Evolutionary conservation across 2,329 filamentous ascomycete species (phyloP).

Genomic region (Talaromyces sp.): DNA sequence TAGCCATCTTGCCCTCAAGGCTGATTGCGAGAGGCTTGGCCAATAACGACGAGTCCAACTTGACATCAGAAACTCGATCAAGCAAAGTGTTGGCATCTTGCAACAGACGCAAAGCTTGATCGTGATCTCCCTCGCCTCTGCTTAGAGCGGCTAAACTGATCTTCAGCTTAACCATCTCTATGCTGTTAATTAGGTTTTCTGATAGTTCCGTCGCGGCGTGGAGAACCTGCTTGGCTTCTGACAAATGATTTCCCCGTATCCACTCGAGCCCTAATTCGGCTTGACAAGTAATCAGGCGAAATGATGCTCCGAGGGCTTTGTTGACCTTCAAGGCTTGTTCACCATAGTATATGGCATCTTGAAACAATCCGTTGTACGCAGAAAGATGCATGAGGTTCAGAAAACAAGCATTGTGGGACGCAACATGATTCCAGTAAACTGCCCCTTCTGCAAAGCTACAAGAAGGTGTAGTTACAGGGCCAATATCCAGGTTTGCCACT

Average conservation of each 20-base stretch:
- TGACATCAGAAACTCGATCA: slow-evolving; percentile 32
- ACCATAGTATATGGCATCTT: slow-evolving; percentile 82
- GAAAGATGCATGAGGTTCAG: slow-evolving; percentile 72
- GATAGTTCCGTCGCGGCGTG: slow-evolving; percentile 54
- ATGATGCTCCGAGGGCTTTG: slow-evolving; percentile 58
- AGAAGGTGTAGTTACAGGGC: slow-evolving; percentile 28
- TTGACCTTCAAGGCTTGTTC: slow-evolving; percentile 79
- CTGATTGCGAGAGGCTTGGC: slow-evolving; percentile 24
- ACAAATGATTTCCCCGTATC: slow-evolving; percentile 44
- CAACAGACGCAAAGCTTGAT: slow-evolving; percentile 46
- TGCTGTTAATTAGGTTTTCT: slow-evolving; percentile 45
- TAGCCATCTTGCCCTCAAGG: slow-evolving; percentile 39
- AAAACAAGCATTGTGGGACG: slow-evolving; percentile 65
- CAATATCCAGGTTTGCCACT: slow-evolving; percentile 34
- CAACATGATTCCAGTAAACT: slow-evolving; percentile 73
- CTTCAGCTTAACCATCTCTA: slow-evolving; percentile 46
- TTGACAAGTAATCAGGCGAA: slow-evolving; percentile 45
- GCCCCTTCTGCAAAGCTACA: slow-evolving; percentile 52
- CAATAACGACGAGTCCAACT: slow-evolving; percentile 19
- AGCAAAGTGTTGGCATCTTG: slow-evolving; percentile 44
- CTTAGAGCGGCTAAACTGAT: slow-evolving; percentile 42
- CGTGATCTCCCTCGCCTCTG: slow-evolving; percentile 41
- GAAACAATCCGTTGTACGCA: slow-evolving; percentile 76
- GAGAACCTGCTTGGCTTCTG: slow-evolving; percentile 52
- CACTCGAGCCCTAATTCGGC: slow-evolving; percentile 44